Conservation (phyloP, 257 asterid species). For the Solanum stenotomum region DNA sequence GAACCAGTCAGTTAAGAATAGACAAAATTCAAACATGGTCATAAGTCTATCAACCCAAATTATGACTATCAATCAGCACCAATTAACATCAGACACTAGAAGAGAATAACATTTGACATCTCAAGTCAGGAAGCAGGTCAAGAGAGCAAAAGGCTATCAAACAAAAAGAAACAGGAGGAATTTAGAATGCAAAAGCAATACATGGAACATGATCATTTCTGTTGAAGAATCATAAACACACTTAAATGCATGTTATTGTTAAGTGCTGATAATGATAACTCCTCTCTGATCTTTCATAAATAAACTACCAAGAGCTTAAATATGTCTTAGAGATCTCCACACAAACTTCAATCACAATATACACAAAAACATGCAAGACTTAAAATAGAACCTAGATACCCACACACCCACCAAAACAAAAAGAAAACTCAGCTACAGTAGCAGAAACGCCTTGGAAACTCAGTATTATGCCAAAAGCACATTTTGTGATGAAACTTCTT, state of each 20-base stretch:
- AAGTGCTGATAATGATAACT: neutral
- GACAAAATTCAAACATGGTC: neutral
- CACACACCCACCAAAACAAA: neutral
- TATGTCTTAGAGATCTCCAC: neutral
- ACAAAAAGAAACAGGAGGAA: neutral
- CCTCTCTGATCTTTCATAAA: neutral
- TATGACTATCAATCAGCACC: neutral
- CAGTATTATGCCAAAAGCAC: neutral
- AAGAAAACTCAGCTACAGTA: neutral
- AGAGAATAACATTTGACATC: neutral
- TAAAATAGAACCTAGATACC: neutral
- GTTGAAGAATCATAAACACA: neutral
- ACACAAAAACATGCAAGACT: neutral
- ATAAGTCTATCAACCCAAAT: neutral
- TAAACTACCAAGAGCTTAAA: neutral
- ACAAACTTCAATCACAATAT: neutral
- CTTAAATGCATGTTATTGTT: neutral
- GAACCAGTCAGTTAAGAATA: constrained; percentile 2
- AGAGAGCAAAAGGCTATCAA: neutral
- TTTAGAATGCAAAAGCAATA: neutral
- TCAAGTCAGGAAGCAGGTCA: neutral
- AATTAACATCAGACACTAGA: neutral
- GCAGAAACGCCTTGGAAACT: neutral
- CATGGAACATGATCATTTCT: neutral
- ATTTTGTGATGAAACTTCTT: neutral